Evolutionary conservation across 768 basidiomycete genomes (phyloP).

Genomic region (Kwoniella sp.): DNA sequence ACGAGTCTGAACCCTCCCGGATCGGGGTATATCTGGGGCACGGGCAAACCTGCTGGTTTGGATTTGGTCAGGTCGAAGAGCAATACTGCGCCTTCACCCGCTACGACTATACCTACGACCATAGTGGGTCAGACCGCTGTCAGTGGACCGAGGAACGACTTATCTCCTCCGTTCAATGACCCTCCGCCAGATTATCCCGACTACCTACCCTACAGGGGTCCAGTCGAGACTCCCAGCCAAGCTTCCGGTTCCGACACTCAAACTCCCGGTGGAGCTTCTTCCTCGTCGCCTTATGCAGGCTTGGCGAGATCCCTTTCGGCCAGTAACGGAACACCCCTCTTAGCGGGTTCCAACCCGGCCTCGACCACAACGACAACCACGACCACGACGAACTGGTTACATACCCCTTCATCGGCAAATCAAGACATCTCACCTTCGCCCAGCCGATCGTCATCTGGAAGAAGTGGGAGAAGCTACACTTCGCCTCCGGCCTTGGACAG

Average conservation of each 20-base stretch:
- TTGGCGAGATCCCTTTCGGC: background rate
- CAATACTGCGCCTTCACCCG: background rate
- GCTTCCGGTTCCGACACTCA: background rate
- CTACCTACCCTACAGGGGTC: constrained; percentile 18
- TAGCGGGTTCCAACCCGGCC: background rate
- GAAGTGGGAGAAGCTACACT: background rate
- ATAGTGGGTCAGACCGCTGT: background rate
- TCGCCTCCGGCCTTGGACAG: background rate
- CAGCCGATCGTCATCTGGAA: background rate
- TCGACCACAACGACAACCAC: background rate
- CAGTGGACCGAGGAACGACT: background rate
- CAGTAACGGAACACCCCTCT: background rate
- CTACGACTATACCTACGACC: background rate
- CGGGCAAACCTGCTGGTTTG: constrained; percentile 18
- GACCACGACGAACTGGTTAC: background rate
- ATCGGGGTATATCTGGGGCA: constrained; percentile 13
- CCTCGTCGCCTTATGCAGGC: background rate
- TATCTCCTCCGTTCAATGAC: background rate
- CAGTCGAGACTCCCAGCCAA: background rate
- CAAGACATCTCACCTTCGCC: constrained; percentile 1
- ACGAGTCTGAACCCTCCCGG: constrained; percentile 2
- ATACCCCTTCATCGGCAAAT: background rate
- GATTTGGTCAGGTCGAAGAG: constrained; percentile 3
- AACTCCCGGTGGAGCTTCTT: background rate
- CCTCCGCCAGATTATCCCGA: constrained; percentile 25